Percentiles rank a stretch among this genome's conserved stretches.
These are phyloP conservation scores for Didymella sp. DNA, from an alignment of 2,329 filamentous ascomycete genomes.

Conservation along the genomic window DNA sequence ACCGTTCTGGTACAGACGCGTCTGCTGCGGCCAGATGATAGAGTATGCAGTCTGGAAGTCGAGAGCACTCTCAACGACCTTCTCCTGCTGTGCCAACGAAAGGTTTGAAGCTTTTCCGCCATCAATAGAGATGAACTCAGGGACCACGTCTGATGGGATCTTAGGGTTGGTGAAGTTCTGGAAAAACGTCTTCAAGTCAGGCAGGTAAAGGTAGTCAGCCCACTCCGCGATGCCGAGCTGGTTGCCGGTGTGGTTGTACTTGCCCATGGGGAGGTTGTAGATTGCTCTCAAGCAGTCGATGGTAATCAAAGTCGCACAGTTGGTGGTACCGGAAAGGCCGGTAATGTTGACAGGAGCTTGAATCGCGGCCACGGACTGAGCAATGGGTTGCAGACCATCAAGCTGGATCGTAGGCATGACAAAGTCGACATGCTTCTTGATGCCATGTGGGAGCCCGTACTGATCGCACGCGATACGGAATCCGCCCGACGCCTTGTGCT, in stretches of 20 bases:
- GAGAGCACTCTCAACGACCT: slow-evolving; percentile 24
- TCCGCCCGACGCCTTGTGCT: slow-evolving; percentile 23
- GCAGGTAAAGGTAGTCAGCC: slow-evolving; percentile 53
- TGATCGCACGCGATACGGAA: slow-evolving; percentile 27
- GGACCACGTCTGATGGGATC: slow-evolving; percentile 22
- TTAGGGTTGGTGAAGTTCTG: slow-evolving; percentile 37
- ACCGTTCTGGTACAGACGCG: slow-evolving; percentile 25
- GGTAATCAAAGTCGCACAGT: slow-evolving; percentile 23
- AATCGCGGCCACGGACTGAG: slow-evolving; percentile 12
- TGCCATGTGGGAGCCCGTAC: slow-evolving; percentile 22
- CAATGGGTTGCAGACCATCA: slow-evolving; percentile 22
- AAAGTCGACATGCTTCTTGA: slow-evolving; percentile 28
- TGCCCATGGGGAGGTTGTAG: slow-evolving; percentile 28
- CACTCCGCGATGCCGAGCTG: slow-evolving; percentile 52
- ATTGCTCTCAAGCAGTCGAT: slow-evolving; percentile 29
- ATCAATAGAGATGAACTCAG: slow-evolving; percentile 43
- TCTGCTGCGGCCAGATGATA: slow-evolving; percentile 30
- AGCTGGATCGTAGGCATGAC: slow-evolving; percentile 29
- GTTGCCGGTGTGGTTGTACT: slow-evolving; percentile 26
- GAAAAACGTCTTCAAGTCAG: slow-evolving; percentile 56
- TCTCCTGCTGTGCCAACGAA: slow-evolving; percentile 47
- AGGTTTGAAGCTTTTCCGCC: slow-evolving; percentile 53
- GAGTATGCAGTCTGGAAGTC: slow-evolving; percentile 29
- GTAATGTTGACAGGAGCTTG: slow-evolving; percentile 15
- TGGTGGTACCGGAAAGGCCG: slow-evolving; percentile 11